A percentile compares a stretch with the other conserved stretches of the same genome.
phyloP scores from a whole-genome alignment of 441 rosid species.

The Breynia disticha region DNA sequence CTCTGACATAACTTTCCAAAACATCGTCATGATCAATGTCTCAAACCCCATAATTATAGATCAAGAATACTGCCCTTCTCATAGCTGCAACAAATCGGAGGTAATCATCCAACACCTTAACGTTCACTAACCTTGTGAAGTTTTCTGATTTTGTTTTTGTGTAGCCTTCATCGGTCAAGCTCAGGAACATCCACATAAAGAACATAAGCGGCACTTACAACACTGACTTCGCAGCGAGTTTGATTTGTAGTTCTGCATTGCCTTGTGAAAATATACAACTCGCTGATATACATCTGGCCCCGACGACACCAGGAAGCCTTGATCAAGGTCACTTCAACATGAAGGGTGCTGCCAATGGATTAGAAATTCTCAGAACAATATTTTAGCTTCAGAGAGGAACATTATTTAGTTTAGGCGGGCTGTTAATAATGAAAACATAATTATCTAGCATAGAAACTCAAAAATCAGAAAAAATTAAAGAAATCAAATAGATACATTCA shows the following conservation, averaged over 20 bases:
- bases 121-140: too few relatives aligned
- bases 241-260: slow-evolving; percentile 32
- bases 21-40: slow-evolving; percentile 40
- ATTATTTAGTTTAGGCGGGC: too few relatives aligned
- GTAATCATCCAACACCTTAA: slow-evolving; percentile 14
- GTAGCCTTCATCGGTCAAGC: slow-evolving; percentile 41
- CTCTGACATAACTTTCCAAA: slow-evolving; percentile 26
- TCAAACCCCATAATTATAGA: slow-evolving; percentile 50
- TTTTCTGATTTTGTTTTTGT: not conserved
- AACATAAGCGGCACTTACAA: slow-evolving; percentile 42
- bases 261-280: slow-evolving; percentile 27
- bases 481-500: too few relatives aligned
- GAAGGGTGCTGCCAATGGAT: slow-evolving; percentile 21
- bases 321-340: slow-evolving; percentile 13
- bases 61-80: slow-evolving; percentile 43
- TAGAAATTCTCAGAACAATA: slow-evolving; percentile 20
- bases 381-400: slow-evolving; percentile 10
- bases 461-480: too few relatives aligned
- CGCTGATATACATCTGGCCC: slow-evolving; percentile 16
- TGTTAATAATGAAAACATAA: too few relatives aligned
- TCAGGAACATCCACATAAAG: slow-evolving; percentile 27
- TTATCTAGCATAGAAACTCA: too few relatives aligned
- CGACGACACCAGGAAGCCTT: not conserved
- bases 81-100: slow-evolving; percentile 19
- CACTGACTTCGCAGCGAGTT: slow-evolving; percentile 16